Percentiles rank a stretch among this genome's conserved stretches.
Conservation (phyloP, 352 stramenopile species). For the Phytophthora foliorum region DNA sequence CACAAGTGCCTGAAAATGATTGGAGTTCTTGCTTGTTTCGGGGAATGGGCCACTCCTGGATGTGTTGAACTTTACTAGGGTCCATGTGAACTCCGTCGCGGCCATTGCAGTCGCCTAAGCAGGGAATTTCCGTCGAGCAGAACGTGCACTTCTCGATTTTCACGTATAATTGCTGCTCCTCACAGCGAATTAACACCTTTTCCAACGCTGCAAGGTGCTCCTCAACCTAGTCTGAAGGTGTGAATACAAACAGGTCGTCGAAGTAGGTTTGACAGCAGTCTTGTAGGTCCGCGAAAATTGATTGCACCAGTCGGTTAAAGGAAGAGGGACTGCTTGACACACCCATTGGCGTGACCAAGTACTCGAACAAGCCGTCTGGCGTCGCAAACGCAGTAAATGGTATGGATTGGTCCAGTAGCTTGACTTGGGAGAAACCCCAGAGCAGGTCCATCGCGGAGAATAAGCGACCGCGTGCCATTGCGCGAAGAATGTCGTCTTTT, state of each 20-base stretch:
- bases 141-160: constrained; percentile 19
- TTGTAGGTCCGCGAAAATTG: neutral
- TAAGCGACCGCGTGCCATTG: neutral
- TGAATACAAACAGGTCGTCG: constrained; percentile 14
- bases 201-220: constrained; percentile 7
- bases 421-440: constrained; percentile 21
- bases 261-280: constrained; percentile 7
- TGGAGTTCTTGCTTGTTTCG: constrained; percentile 25
- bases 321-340: constrained; percentile 14
- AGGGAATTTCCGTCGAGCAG: constrained; percentile 8
- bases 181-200: neutral
- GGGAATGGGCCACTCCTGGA: constrained; percentile 10
- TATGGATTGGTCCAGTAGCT: constrained; percentile 2
- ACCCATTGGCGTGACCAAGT: constrained; percentile 16
- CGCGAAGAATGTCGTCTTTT: constrained; percentile 13
- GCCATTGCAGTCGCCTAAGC: constrained; percentile 7
- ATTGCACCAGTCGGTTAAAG: constrained; percentile 10
- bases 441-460: constrained; percentile 15
- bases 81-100: too few relatives aligned
- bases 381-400: constrained; percentile 16
- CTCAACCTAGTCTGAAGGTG: neutral
- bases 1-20: constrained; percentile 26
- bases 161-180: constrained; percentile 11
- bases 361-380: constrained; percentile 15
- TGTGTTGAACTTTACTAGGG: constrained; percentile 23